Evolutionary conservation across 257 asterid species (phyloP).

Genomic region (Penstemon eatonii): DNA sequence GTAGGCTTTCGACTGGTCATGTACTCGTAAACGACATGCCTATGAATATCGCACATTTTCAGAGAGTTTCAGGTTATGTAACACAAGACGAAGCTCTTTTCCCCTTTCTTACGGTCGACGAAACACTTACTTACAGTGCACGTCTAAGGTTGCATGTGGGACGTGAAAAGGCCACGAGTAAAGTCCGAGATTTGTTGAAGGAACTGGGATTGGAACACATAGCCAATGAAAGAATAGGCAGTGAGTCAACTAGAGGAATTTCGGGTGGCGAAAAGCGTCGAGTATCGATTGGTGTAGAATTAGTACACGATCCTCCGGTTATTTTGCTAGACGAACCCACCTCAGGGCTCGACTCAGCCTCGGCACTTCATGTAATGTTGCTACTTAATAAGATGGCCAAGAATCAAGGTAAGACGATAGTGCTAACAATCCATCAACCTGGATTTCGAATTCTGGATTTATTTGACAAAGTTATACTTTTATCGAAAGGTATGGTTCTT

Average conservation of each 20-base stretch:
- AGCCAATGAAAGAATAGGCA: constrained; percentile 47
- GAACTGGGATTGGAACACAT: constrained; percentile 66
- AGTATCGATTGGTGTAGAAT: constrained; percentile 67
- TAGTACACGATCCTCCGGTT: constrained; percentile 76
- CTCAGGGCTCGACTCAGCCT: constrained; percentile 82
- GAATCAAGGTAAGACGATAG: constrained; percentile 54
- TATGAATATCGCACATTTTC: constrained; percentile 42
- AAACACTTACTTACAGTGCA: constrained; percentile 63
- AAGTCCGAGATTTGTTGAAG: constrained; percentile 47
- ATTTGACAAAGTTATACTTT: constrained; percentile 56
- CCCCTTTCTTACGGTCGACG: constrained; percentile 76
- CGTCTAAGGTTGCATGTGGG: constrained; percentile 52
- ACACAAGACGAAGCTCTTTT: constrained; percentile 74
- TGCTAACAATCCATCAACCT: constrained; percentile 80
- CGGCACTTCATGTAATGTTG: constrained; percentile 58
- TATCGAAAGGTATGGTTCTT: constrained; percentile 53
- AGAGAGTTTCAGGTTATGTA: constrained; percentile 64
- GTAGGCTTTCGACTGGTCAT: constrained; percentile 35
- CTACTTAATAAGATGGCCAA: constrained; percentile 62
- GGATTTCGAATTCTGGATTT: constrained; percentile 71
- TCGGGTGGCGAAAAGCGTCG: constrained; percentile 87
- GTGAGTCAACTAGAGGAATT: constrained; percentile 52
- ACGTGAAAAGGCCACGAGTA: neutral
- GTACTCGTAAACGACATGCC: constrained; percentile 56
- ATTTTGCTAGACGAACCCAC: constrained; percentile 83